Percentiles rank a stretch among this genome's conserved stretches.
Evolutionary conservation across 257 asterid genomes (phyloP).

Genomic region (Rhazya stricta): DNA sequence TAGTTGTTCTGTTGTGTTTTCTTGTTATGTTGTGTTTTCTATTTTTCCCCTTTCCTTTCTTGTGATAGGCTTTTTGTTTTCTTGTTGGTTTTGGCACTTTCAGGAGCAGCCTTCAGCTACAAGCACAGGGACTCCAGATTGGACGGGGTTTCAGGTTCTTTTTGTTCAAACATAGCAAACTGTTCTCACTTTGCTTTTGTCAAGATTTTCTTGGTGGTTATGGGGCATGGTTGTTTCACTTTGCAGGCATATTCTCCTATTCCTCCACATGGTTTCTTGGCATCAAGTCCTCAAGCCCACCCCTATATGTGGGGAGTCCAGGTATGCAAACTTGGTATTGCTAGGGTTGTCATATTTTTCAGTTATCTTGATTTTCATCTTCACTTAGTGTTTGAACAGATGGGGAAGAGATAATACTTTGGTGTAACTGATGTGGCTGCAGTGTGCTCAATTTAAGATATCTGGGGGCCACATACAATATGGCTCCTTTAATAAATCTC

Average conservation of each 20-base stretch:
- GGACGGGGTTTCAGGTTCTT: conserved; percentile 92
- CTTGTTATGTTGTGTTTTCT: not conserved
- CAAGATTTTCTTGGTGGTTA: not conserved
- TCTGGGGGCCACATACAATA: not conserved
- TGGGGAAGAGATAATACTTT: not conserved
- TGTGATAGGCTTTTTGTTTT: not conserved
- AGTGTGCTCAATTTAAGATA: not conserved
- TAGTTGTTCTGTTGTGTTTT: too few species aligned
- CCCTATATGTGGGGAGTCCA: conserved; percentile 99
- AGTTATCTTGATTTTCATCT: conserved; percentile 2
- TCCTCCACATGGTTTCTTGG: conserved; percentile 86
- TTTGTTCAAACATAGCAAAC: conserved; percentile 13
- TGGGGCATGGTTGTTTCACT: conserved; percentile 16
- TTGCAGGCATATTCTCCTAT: conserved; percentile 77
- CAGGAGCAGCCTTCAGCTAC: conserved; percentile 74
- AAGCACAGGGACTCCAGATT: conserved; percentile 65
- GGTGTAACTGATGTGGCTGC: not conserved
- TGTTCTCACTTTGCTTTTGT: not conserved
- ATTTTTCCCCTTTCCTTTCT: not conserved
- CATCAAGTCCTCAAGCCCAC: conserved; percentile 82
- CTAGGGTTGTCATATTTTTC: not conserved
- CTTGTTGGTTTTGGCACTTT: conserved; percentile 4
- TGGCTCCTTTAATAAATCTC: not conserved
- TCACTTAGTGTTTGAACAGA: not conserved
- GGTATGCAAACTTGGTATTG: conserved; percentile 34